Evolutionary conservation across 306 rosid species (phyloP).

Genomic region (Vigna reflexopilosa): DNA sequence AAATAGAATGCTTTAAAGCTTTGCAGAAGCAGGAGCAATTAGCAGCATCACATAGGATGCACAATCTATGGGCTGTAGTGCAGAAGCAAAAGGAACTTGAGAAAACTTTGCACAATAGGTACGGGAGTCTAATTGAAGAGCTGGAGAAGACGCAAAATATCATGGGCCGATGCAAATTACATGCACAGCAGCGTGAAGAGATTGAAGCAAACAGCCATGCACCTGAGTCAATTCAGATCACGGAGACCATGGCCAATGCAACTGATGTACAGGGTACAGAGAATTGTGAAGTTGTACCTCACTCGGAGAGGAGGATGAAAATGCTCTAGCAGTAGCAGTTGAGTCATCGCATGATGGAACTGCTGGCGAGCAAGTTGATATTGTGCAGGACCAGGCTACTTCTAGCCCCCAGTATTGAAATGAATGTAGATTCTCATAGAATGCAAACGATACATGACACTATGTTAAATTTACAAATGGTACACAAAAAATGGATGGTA

Average conservation of each 20-base stretch:
- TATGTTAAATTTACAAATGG: conserved; percentile 37
- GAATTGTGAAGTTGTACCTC: conserved; percentile 22
- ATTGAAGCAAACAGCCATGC: conserved; percentile 50
- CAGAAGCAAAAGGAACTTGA: conserved; percentile 85
- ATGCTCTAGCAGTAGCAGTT: conserved; percentile 32
- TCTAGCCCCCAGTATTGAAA: conserved; percentile 19
- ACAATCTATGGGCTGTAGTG: conserved; percentile 68
- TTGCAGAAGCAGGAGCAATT: conserved; percentile 71
- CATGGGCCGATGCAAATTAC: conserved; percentile 52
- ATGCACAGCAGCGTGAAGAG: conserved; percentile 57
- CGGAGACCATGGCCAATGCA: conserved; percentile 43
- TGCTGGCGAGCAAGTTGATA: conserved; percentile 44
- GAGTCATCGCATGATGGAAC: conserved; percentile 45
- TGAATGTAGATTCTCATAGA: conserved; percentile 39
- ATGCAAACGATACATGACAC: conserved; percentile 16
- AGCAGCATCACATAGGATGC: conserved; percentile 72
- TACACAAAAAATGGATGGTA: neutral
- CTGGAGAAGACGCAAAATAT: conserved; percentile 56
- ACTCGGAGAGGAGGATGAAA: conserved; percentile 42
- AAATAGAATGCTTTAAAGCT: conserved; percentile 75
- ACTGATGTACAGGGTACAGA: conserved; percentile 35
- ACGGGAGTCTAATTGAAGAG: conserved; percentile 58
- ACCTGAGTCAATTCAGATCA: conserved; percentile 48
- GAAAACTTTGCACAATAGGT: conserved; percentile 60
- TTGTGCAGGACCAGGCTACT: conserved; percentile 31